Evolutionary conservation across 495 filamentous ascomycete genomes (phyloP), one percentile per base, ranked within the genome.

Genomic region (Bombardia bombarda): DNA sequence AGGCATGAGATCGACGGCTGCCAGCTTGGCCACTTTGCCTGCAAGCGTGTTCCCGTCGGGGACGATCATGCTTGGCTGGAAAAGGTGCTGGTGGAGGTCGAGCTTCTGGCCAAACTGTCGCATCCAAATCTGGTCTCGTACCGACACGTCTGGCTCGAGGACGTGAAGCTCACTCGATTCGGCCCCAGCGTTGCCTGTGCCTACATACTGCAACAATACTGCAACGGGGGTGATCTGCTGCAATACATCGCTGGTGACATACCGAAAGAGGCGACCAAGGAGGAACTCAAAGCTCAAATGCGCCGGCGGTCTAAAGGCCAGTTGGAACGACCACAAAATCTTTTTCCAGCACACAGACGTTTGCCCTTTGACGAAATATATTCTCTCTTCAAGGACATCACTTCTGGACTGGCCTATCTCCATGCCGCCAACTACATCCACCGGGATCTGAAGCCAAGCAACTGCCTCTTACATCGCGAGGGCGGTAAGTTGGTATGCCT

Each of bases 111-210:
- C 53, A 84, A 85, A 45, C 76, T 98, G 3, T 87, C 87, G 0
- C 90, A 98, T 58, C 83, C 87, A 48, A 97, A 98, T 57, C 68
- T 98, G n/a, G 93, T 98, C 1, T 92, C 87, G 0, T 98, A 98
- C 59, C 83, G 90, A 6, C 90, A 94, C 63, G 90, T 95, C 23
- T 98, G 92, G 92, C 75, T 98, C 16, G 90, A 98, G 60, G 82
- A 95, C 58, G 79, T 84, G 38, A 79, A 87, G 52, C 74, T 90
- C 17, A 90, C 75, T 48, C 69, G 74, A 2, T 98, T 97, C 55
- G 85, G 87, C 3, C 92, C 93, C 1, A 92, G 81, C 52, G 88
- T 97, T 1, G 87, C 89, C 6, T 96, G 90, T 52, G 89, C 89
- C 14, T 98, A 95, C 56, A 98, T 98, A 34, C 77, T 98, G 3